Base-by-base conservation (phyloP, 306 rosid species). In the Glycine soja region DNA sequence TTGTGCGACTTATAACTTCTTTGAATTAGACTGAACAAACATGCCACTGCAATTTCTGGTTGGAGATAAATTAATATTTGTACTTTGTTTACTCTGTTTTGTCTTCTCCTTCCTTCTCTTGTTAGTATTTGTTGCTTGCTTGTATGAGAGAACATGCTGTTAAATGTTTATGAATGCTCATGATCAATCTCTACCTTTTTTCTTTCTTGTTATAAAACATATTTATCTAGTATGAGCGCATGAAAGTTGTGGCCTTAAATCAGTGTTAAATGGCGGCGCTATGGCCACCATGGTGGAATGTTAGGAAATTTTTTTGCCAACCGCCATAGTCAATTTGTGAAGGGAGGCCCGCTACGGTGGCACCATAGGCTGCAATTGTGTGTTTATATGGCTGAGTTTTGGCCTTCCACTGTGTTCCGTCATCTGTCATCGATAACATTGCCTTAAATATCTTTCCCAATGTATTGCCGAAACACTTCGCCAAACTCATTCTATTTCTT, bases 1-100 rank as follows among this genome's bases (percentile, higher is more conserved):
- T 78, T 86, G n/a, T 51, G 42, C 51, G 36, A 57, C 34, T 81
- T 58, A n/a, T 77, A 34, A 45, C 10, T 72, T 52, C 19, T 74
- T 59, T 74, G 47, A 67, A 61, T 38, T 57, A 8, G 46, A 73
- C 32, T 18, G 14, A 8, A 54, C 77, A 68, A 74, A 40, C 52
- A 53, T 62, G 46, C 70, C 5, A 56, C 43, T 61, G 74, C 7
- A 43, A 53, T 47, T 68, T 75, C 52, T 65, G 50, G 48, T 7
- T 65, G 59, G 70, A 36, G 43, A 70, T 12, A 12, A 52, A 18
- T 79, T 30, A 4, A 70, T 73, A 38, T 58, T 19, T 74, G 63
- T 16, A 62, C 30, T 46, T 80, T 36, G 13, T 14, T 68, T 70
- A 15, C 59, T 40, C 30, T 46, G 61, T 18, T 56, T 38, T 11